Conservation (phyloP, 352 stramenopile species). For the Globisporangium echinulatum region DNA sequence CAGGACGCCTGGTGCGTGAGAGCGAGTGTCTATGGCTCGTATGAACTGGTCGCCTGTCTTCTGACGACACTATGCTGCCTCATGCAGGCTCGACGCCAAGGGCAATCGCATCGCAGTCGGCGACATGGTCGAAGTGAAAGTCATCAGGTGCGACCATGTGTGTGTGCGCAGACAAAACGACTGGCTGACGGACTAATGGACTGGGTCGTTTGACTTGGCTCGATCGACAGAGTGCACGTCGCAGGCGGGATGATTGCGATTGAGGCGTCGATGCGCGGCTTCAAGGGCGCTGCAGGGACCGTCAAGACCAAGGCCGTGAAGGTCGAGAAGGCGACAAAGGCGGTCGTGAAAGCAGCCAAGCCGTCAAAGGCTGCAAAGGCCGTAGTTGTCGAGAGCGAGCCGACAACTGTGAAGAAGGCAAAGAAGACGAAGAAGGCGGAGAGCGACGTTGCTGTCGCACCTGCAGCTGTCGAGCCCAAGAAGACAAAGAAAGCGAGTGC, state of each 20-base stretch:
- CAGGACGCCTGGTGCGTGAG: conserved; percentile 61
- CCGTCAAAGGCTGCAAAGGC: conserved; percentile 6
- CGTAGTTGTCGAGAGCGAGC: conserved; percentile 3
- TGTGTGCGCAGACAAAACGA: no score
- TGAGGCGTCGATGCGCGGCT: conserved; percentile 64
- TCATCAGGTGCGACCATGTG: conserved; percentile 30
- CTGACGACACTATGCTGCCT: no score
- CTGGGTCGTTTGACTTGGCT: neutral
- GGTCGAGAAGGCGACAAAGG: conserved; percentile 4
- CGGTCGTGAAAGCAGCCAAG: neutral
- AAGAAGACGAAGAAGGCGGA: conserved; percentile 9
- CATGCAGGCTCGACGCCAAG: conserved; percentile 38
- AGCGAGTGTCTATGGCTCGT: neutral
- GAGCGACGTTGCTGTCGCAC: neutral
- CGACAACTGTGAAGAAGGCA: conserved; percentile 7
- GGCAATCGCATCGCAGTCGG: conserved; percentile 53
- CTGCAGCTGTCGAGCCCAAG: no score
- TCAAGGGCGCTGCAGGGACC: conserved; percentile 8
- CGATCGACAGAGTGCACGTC: conserved; percentile 41
- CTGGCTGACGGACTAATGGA: no score
- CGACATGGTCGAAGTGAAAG: conserved; percentile 60
- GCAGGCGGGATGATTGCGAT: conserved; percentile 77
- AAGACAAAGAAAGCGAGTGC: no score
- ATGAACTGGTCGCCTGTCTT: neutral
- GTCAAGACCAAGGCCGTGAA: conserved; percentile 8